Evolutionary conservation across 1,284 basidiomycete species (phyloP).

Genomic region (Sanghuangporus sanghuang): DNA sequence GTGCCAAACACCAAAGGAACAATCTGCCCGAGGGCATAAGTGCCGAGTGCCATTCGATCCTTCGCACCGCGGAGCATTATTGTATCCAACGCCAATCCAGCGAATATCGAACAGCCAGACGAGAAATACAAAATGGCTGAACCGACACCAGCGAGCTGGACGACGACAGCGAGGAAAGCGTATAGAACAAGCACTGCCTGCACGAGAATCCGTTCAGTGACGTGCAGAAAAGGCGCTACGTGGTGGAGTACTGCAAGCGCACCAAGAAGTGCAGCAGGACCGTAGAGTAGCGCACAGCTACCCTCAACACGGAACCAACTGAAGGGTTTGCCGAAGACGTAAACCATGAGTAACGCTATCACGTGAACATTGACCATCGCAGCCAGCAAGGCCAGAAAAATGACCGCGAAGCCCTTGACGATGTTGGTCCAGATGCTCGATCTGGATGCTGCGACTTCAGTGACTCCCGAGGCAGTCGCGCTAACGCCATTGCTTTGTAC

Average conservation of each 20-base stretch:
- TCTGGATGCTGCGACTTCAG: slow-evolving; percentile 24
- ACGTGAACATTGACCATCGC: slow-evolving; percentile 63
- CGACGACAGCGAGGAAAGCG: slow-evolving; percentile 40
- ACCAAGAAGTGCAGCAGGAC: slow-evolving; percentile 66
- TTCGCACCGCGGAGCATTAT: slow-evolving; percentile 21
- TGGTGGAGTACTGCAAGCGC: slow-evolving; percentile 48
- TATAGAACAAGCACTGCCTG: slow-evolving; percentile 60
- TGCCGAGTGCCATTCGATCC: slow-evolving; percentile 45
- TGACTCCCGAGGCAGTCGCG: slow-evolving; percentile 30
- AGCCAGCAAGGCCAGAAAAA: slow-evolving; percentile 47
- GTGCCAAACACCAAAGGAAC: slow-evolving; percentile 65
- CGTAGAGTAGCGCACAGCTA: slow-evolving; percentile 72
- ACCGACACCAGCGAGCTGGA: slow-evolving; percentile 65
- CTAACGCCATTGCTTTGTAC: slow-evolving; percentile 18
- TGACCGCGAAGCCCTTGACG: slow-evolving; percentile 37
- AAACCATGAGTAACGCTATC: slow-evolving; percentile 69
- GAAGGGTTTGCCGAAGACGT: slow-evolving; percentile 60
- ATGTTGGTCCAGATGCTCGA: slow-evolving; percentile 35
- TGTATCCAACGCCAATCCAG: slow-evolving; percentile 38
- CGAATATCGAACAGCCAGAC: slow-evolving; percentile 46
- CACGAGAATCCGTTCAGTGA: slow-evolving; percentile 59
- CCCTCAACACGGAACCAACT: slow-evolving; percentile 80
- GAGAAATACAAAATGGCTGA: slow-evolving; percentile 67
- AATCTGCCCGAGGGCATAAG: slow-evolving; percentile 62
- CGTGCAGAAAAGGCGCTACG: slow-evolving; percentile 35